Base-by-base conservation (phyloP, 2,329 filamentous ascomycete species). In the Microdochium bolleyi region DNA sequence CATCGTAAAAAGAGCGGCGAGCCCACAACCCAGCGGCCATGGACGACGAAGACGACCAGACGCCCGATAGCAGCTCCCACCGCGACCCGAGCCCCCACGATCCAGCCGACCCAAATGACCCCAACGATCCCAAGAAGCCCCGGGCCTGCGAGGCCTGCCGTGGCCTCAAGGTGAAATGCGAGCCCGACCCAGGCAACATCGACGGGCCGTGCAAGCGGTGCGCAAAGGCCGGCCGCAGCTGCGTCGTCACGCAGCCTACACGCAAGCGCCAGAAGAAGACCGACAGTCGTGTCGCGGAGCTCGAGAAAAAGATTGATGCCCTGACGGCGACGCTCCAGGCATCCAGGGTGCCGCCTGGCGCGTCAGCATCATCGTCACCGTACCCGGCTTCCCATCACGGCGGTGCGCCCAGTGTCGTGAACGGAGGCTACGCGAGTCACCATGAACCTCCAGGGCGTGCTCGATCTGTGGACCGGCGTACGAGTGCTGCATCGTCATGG, bases 281-380 rank as follows among this genome's bases (percentile, higher is more conserved):
- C 52, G 92, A 95, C 66, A 92, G 84, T 58, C 80, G 90, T 51
- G 91, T 96, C 13, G 87, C 90, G 9, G 91, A 96, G 73, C 76
- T 96, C 51, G 91, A 96, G 74, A 90, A 87, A 75, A 95, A 95
- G 73, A 92, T 96, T 57, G 90, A 96, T 73, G 88, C 87, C 9
- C 67, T 96, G 65, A 95, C 89, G 8, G 88, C 89, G 7, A 90
- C 84, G 34, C 66, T 96, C 58, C 85, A 89, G 48, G 83, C 87
- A 2, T 70, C 64, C 16, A 62, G 68, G 52, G 64, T 64, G 9
- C 60, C 59, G 13, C 49, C 3, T 5, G 14, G 10, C 16, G n/a
- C n/a, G n/a, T n/a, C n/a, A n/a, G n/a, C n/a, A n/a, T n/a, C n/a
- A n/a, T n/a, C n/a, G n/a, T n/a, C n/a, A n/a, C n/a, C n/a, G n/a